phyloP scores from a whole-genome alignment of 257 asterid genomes.

The Solanum etuberosum region DNA sequence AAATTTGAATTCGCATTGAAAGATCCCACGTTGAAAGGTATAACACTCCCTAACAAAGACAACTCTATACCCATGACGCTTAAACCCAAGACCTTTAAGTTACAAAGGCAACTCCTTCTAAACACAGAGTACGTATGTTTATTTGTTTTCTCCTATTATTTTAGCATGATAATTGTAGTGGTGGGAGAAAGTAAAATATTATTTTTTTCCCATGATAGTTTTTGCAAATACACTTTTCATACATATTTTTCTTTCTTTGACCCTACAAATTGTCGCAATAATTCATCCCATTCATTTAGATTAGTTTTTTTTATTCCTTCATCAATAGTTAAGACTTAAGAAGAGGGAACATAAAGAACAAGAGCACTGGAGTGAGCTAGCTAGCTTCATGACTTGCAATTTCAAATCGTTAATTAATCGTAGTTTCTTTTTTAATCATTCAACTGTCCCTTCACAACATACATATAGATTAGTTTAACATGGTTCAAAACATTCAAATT shows the following conservation, averaged over 20 bases:
- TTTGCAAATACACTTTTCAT: neutral
- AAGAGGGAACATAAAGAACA: neutral
- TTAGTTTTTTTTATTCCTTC: neutral
- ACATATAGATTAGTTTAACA: neutral
- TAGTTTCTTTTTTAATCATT: neutral
- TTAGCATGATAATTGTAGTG: neutral
- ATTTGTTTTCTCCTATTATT: neutral
- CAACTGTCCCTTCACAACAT: neutral
- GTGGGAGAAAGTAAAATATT: neutral
- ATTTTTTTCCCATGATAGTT: neutral
- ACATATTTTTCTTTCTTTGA: neutral
- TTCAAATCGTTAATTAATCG: neutral
- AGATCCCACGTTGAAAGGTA: too few relatives aligned
- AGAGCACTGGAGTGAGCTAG: neutral
- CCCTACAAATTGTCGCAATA: neutral
- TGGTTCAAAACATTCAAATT: neutral
- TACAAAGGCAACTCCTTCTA: too few relatives aligned
- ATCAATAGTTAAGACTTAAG: neutral
- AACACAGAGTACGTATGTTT: neutral
- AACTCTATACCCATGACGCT: fast-evolving
- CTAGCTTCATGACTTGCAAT: neutral
- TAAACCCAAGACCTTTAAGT: too few relatives aligned
- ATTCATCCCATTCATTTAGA: neutral
- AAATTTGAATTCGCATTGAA: fast-evolving
- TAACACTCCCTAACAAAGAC: neutral